Conservation (phyloP, 345 rosid species). For the Camelina neglecta region DNA sequence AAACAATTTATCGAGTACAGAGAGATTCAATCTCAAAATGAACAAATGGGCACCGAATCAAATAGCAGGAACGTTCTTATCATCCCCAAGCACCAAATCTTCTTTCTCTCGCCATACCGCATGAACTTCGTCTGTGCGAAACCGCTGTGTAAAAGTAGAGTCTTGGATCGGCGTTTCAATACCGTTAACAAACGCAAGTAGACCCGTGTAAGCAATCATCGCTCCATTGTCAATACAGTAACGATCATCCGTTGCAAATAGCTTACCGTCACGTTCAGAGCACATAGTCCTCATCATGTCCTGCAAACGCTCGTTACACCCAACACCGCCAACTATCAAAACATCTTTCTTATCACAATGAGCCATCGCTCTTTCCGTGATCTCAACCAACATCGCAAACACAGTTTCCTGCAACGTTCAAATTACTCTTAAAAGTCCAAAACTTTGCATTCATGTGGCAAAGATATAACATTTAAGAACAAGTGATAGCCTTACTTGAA, state of each 20-base stretch:
- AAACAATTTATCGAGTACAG: background rate
- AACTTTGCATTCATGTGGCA: background rate
- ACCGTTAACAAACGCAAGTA: conserved; percentile 78
- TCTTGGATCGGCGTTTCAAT: conserved; percentile 74
- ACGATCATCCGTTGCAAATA: conserved; percentile 90
- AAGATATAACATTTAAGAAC: background rate
- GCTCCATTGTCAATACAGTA: conserved; percentile 97
- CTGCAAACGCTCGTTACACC: conserved; percentile 93
- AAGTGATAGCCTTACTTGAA: conserved; percentile 61
- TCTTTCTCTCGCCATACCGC: conserved; percentile 86
- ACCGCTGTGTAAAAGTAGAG: conserved; percentile 87
- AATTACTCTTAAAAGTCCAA: background rate
- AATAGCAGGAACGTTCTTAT: background rate
- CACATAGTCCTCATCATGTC: conserved; percentile 99
- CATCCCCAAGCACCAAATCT: conserved; percentile 27
- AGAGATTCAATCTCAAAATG: conserved; percentile 14
- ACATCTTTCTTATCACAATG: conserved; percentile 93
- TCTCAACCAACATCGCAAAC: conserved; percentile 97
- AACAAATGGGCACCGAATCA: conserved; percentile 11
- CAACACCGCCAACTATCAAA: conserved; percentile 95
- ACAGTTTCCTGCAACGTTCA: conserved; percentile 66
- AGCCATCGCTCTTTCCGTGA: conserved; percentile 96
- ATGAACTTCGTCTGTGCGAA: conserved; percentile 91
- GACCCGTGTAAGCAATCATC: conserved; percentile 97
- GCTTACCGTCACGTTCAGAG: conserved; percentile 72